Evolutionary conservation across 805 yeast genomes (phyloP).

Genomic region (Teunomyces lycoperdinae): DNA sequence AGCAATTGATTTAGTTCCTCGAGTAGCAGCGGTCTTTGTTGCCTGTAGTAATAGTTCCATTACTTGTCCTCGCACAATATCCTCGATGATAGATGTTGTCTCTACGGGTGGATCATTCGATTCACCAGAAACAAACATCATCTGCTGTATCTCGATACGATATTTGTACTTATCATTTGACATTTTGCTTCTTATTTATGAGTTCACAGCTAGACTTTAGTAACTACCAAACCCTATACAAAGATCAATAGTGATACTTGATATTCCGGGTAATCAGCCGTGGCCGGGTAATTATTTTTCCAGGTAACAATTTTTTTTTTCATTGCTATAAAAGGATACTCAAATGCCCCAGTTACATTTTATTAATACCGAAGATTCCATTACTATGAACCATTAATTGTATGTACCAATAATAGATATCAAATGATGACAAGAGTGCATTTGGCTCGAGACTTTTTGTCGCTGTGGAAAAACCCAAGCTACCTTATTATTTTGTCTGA

Average conservation of each 20-base stretch:
- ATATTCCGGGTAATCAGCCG: neutral
- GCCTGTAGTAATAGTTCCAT: conserved; percentile 79
- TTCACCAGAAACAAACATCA: conserved; percentile 99
- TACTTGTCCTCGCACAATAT: conserved; percentile 92
- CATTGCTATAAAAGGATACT: neutral
- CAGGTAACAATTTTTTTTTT: neutral
- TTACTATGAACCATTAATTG: neutral
- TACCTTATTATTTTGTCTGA: conserved; percentile 82
- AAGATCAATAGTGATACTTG: neutral
- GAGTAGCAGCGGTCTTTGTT: conserved; percentile 66
- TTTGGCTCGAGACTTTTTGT: conserved; percentile 98
- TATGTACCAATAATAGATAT: conserved; percentile 7
- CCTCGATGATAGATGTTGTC: conserved; percentile 90
- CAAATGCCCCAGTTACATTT: conserved; percentile 1
- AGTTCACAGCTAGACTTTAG: neutral
- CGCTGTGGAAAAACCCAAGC: conserved; percentile 99
- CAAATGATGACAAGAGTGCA: conserved; percentile 95
- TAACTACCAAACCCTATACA: neutral
- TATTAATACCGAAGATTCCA: neutral
- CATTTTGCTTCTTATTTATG: neutral
- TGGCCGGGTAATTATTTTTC: conserved; percentile 5
- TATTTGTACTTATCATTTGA: conserved; percentile 59
- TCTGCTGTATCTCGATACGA: conserved; percentile 88
- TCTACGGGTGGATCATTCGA: conserved; percentile 91
- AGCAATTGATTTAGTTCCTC: conserved; percentile 82